These are phyloP conservation scores for Aspergillus sp. DNA, from an alignment of 2,329 filamentous ascomycete genomes.

Conservation along the genomic window DNA sequence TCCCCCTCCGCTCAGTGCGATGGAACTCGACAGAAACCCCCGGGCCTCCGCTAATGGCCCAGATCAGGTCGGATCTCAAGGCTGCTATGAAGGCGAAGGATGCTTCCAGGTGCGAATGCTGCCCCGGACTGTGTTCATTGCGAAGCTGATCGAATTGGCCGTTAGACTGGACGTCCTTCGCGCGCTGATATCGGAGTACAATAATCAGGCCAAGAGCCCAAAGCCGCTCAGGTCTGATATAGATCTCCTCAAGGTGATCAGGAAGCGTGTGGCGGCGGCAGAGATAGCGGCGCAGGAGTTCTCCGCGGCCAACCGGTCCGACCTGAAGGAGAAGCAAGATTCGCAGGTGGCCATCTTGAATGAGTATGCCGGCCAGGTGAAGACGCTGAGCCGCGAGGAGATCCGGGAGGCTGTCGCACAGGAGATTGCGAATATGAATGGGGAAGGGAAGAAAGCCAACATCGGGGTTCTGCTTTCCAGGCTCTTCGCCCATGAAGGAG, in stretches of 20 bases:
- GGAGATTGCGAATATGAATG: constrained; percentile 27
- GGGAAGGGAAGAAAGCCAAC: constrained; percentile 26
- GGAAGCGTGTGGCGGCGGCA: constrained; percentile 32
- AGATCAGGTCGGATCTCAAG: constrained; percentile 39
- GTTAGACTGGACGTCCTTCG: constrained; percentile 40
- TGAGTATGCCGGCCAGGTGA: constrained; percentile 35
- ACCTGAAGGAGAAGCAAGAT: constrained; percentile 39
- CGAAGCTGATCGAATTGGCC: constrained; percentile 1
- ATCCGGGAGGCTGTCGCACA: constrained; percentile 28
- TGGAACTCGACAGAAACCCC: constrained; percentile 32
- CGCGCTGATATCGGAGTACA: constrained; percentile 40
- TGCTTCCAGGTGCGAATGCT: constrained; percentile 28
- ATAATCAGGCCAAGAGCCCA: constrained; percentile 39
- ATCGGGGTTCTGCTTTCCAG: constrained; percentile 34
- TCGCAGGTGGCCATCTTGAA: constrained; percentile 35
- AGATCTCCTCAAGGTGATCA: constrained; percentile 37
- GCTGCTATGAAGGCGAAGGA: constrained; percentile 43
- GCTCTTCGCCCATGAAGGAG: constrained; percentile 32
- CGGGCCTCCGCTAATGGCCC: constrained; percentile 35
- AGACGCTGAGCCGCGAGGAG: constrained; percentile 34
- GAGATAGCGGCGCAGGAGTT: constrained; percentile 36
- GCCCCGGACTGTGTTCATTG: neutral
- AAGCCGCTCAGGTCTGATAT: constrained; percentile 39
- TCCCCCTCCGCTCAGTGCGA: constrained; percentile 23
- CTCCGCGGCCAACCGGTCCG: constrained; percentile 29